phyloP scores from a whole-genome alignment of 495 filamentous ascomycete species.

The Neurospora tetrasperma region DNA sequence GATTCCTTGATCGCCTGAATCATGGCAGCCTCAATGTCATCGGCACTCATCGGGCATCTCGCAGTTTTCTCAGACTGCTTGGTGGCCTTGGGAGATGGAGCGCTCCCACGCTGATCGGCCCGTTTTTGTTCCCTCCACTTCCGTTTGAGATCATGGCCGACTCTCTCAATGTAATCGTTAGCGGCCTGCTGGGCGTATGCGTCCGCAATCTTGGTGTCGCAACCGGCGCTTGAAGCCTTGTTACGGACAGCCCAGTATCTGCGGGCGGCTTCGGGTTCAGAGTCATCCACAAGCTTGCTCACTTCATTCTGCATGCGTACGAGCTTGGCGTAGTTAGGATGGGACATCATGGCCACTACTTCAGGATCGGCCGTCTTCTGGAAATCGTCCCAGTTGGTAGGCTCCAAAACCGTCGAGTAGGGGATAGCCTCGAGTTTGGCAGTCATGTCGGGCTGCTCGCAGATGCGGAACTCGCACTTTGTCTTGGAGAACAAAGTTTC shows the following conservation, averaged over 20 bases:
- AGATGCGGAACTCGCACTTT: conserved; percentile 4
- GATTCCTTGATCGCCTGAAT: not conserved
- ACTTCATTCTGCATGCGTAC: not conserved
- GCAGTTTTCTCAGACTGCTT: not conserved
- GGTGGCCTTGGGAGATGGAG: not conserved
- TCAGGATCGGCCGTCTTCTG: conserved; percentile 8
- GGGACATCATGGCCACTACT: conserved; percentile 8
- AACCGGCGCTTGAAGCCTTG: not conserved
- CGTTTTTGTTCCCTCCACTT: not conserved
- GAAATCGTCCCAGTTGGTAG: not conserved
- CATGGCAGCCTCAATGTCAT: not conserved
- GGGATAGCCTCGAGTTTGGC: conserved; percentile 8
- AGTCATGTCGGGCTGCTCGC: conserved; percentile 7
- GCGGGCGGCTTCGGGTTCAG: not conserved
- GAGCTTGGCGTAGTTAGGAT: conserved; percentile 2
- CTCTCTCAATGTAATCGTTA: not conserved
- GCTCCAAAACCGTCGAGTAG: not conserved
- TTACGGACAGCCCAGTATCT: not conserved
- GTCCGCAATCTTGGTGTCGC: not conserved
- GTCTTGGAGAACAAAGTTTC: conserved; percentile 11
- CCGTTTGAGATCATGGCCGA: not conserved
- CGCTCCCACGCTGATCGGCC: not conserved
- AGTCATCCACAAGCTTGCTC: not conserved
- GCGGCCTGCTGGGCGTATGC: not conserved
- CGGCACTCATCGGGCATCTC: not conserved